These are phyloP conservation scores for Pseudocercospora pini-densiflorae DNA, from an alignment of 2,329 filamentous ascomycete genomes.

Conservation along the genomic window DNA sequence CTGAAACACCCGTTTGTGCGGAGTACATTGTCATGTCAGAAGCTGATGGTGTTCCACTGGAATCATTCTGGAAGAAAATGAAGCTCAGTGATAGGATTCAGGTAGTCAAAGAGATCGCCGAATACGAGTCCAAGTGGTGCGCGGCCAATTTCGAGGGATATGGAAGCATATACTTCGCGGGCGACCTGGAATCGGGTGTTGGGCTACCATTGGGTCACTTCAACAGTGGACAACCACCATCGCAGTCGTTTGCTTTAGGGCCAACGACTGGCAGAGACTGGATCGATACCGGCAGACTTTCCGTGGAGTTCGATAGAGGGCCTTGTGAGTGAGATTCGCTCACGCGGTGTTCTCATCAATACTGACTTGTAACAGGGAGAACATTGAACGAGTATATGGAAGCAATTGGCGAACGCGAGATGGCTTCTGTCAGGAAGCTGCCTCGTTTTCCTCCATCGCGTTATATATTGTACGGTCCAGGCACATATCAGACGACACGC, in stretches of 20 bases:
- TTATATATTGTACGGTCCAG: constrained; percentile 43
- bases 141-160: constrained; percentile 34
- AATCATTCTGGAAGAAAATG: constrained; percentile 35
- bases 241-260: constrained; percentile 34
- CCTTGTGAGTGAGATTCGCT: constrained; percentile 41
- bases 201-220: neutral
- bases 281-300: constrained; percentile 39
- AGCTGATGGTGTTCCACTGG: constrained; percentile 38
- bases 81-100: constrained; percentile 25
- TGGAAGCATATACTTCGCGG: constrained; percentile 43
- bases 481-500: constrained; percentile 43
- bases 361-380: constrained; percentile 9
- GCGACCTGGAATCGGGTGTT: constrained; percentile 27
- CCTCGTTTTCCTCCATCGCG: constrained; percentile 41
- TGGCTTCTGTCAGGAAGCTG: constrained; percentile 39
- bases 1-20: constrained; percentile 21
- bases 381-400: constrained; percentile 37
- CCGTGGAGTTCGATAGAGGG: constrained; percentile 41
- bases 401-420: constrained; percentile 34
- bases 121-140: constrained; percentile 35
- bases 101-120: constrained; percentile 37
- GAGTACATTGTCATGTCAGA: constrained; percentile 38
- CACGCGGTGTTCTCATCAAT: neutral
- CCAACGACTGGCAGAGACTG: constrained; percentile 41
- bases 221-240: neutral